Base-by-base conservation (phyloP, 2,329 filamentous ascomycete genomes). In the Tolypocladium cylindrosporum region DNA sequence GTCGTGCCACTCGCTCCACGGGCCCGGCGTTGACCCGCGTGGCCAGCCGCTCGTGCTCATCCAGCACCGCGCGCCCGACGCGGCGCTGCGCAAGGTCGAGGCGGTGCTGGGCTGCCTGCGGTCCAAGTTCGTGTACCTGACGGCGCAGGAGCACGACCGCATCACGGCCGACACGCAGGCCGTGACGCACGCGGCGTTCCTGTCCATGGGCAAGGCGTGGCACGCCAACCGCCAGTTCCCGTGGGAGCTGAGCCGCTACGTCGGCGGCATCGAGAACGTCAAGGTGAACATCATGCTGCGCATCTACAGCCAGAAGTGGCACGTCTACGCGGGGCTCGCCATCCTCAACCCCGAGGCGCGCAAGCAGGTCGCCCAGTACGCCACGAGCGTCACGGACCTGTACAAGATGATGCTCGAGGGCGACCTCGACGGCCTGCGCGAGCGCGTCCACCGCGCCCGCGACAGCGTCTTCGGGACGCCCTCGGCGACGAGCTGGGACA, bases 241-340 rank as follows among this genome's bases (percentile, higher is more conserved):
- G 0, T 99, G 94, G 94, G 93, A 97, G 67, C 86, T 93, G 53
- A 85, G 87, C n/a, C 91, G 94, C 62, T 99, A 97, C 73, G 85
- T 97, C 4, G 94, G 94, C 59, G 95, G 94, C 56, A 96, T 99
- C 67, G 94, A 99, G 74, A 99, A 99, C 72, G 93, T 97, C 67
- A 99, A 99, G 77, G 96, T 97, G 77, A 99, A 99, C 76, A 86
- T 97, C 65, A 97, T 91, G 65, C 79, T 99, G 64, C 91, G 94
- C 66, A 97, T 99, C 75, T 99, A 97, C 77, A 87, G 88, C 60
- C 96, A 97, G 74, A 99, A 97, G 74, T 99, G 95, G 95, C 95
- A 99, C 77, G 94, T 99, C 59, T 99, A 99, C 72, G 94, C 94
- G 24, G 94, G 94, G 0, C 86, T 99, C 10, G 94, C 95, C 13